A percentile compares a stretch with the other conserved stretches of the same genome.
phyloP scores from a whole-genome alignment of 164 flowering plant species.

The Platanus orientalis region DNA sequence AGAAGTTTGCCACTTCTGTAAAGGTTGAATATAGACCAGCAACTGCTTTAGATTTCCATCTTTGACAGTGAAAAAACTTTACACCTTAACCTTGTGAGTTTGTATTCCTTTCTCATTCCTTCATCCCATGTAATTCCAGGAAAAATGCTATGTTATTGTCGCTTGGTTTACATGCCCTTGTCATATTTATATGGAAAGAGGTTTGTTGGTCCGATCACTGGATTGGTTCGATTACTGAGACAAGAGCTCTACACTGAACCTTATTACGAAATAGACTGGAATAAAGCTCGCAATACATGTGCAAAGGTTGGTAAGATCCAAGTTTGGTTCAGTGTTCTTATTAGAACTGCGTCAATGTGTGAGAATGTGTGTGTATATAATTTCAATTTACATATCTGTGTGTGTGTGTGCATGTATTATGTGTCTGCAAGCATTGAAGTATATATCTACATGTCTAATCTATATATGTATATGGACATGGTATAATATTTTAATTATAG shows the following conservation, averaged over 20 bases:
- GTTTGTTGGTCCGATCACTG: constrained; percentile 49
- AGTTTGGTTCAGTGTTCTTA: neutral
- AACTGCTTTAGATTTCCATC: no score
- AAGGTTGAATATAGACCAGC: neutral
- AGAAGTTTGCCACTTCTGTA: no score
- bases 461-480: no score
- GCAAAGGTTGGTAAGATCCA: constrained; percentile 43
- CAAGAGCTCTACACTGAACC: constrained; percentile 36
- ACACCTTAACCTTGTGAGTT: neutral
- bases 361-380: no score
- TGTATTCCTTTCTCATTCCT: neutral
- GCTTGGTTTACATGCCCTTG: constrained; percentile 31
- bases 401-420: neutral
- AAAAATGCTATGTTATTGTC: constrained; percentile 34
- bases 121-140: neutral
- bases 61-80: no score
- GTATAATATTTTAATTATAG: neutral
- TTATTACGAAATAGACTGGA: constrained; percentile 46
- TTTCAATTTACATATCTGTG: no score
- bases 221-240: constrained; percentile 27
- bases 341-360: neutral
- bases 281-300: constrained; percentile 32
- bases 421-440: no score
- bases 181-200: constrained; percentile 40
- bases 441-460: no score